A percentile compares a stretch with the other conserved stretches of the same genome.
Conservation (phyloP, 495 filamentous ascomycete species). For the Talaromyces ruber region DNA sequence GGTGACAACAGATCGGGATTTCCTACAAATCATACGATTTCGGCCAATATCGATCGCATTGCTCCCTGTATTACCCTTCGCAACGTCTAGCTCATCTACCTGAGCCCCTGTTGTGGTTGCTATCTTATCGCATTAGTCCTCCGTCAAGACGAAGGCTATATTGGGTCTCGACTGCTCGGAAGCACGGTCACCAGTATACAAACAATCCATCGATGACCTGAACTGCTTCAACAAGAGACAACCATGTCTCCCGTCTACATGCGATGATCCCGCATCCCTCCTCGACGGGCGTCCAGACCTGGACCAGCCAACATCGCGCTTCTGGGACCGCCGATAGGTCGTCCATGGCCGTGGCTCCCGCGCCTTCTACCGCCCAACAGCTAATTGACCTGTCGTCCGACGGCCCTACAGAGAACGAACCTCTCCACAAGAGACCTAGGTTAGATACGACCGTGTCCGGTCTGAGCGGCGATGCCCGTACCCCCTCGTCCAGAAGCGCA, state of each 20-base stretch:
- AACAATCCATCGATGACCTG: not conserved
- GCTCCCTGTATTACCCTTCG: not conserved
- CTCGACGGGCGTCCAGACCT: conserved; percentile 32
- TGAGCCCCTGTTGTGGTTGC: not conserved
- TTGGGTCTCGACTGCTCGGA: not conserved
- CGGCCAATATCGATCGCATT: not conserved
- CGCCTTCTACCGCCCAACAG: conserved; percentile 20
- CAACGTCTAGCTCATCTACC: not conserved
- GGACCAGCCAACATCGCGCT: conserved; percentile 30
- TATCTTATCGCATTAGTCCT: not conserved
- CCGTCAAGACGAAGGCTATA: not conserved
- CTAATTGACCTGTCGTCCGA: conserved; percentile 31
- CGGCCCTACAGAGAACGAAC: conserved; percentile 27
- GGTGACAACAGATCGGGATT: not conserved
- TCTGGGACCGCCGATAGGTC: conserved; percentile 22
- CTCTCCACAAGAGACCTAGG: conserved; percentile 29
- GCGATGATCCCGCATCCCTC: conserved; percentile 41
- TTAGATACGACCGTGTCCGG: conserved; percentile 24
- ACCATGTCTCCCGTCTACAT: conserved; percentile 37
- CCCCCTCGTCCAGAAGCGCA: conserved; percentile 14
- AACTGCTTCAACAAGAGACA: conserved; percentile 14
- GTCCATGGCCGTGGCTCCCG: conserved; percentile 18
- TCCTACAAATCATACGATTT: not conserved
- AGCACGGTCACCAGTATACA: not conserved
- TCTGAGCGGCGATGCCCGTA: conserved; percentile 14